A percentile compares a stretch with the other conserved stretches of the same genome.
Conservation (phyloP, 2,329 filamentous ascomycete species). For the Fusarium nodosum region DNA sequence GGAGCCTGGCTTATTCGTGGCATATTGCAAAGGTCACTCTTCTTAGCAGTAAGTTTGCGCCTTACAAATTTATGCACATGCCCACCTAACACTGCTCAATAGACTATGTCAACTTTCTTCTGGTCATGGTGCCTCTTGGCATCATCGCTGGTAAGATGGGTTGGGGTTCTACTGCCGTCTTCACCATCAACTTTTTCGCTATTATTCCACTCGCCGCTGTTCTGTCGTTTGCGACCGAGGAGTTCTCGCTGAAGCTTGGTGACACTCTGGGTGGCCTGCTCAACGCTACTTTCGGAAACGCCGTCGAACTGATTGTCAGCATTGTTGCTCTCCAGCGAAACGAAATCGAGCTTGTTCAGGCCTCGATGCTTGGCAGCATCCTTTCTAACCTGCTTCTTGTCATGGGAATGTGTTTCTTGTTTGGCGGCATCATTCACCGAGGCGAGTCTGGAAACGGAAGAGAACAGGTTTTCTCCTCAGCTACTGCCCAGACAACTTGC, state of each 20-base stretch:
- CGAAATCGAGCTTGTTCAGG: constrained; percentile 96
- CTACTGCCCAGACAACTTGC: constrained; percentile 81
- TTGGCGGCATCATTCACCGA: constrained; percentile 76
- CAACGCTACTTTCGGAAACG: constrained; percentile 84
- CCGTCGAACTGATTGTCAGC: constrained; percentile 86
- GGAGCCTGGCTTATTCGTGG: constrained; percentile 64
- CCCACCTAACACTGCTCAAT: constrained; percentile 19
- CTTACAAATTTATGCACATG: background rate
- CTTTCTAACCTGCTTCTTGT: constrained; percentile 94
- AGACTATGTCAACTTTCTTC: constrained; percentile 77
- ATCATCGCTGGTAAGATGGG: constrained; percentile 73
- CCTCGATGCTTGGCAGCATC: constrained; percentile 96
- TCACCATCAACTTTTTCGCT: constrained; percentile 83
- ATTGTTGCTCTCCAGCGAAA: constrained; percentile 88
- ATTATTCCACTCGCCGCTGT: constrained; percentile 82
- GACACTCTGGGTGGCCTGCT: constrained; percentile 80
- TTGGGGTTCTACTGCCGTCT: constrained; percentile 77
- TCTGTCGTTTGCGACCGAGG: constrained; percentile 82
- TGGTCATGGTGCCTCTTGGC: constrained; percentile 80
- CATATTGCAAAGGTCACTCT: constrained; percentile 70
- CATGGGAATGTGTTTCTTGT: constrained; percentile 83
- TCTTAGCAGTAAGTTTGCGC: constrained; percentile 66
- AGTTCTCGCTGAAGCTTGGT: constrained; percentile 78
- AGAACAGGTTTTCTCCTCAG: constrained; percentile 81
- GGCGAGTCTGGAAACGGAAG: constrained; percentile 68